Evolutionary conservation across 2,329 filamentous ascomycete genomes (phyloP).

Genomic region (Aureobasidium subglaciale): DNA sequence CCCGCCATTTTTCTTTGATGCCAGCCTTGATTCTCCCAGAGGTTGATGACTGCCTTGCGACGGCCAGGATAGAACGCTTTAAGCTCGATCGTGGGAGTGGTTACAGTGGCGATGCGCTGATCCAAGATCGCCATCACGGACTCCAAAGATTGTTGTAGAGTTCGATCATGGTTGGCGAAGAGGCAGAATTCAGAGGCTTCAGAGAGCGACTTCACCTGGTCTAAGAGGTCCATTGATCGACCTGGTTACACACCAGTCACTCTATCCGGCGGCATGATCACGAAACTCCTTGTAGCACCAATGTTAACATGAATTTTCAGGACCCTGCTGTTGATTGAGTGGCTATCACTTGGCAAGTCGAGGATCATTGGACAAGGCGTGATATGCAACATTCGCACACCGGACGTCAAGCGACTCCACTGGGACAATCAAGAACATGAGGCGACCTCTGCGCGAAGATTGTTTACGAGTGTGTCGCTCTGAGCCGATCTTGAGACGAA

Average conservation of each 20-base stretch:
- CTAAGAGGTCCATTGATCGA: not conserved
- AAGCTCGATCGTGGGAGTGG: not conserved
- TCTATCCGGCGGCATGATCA: not conserved
- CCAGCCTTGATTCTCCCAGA: conserved; percentile 2
- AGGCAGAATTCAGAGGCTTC: not conserved
- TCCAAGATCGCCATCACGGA: not conserved
- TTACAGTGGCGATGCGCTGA: not conserved
- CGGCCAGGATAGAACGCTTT: conserved; percentile 6
- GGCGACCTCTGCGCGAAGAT: not conserved
- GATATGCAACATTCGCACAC: not conserved
- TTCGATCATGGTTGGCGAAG: not conserved
- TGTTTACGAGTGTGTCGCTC: not conserved
- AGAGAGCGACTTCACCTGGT: conserved; percentile 2
- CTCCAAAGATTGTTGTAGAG: not conserved
- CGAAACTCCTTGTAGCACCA: conserved; percentile 1
- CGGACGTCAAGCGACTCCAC: not conserved
- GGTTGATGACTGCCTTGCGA: not conserved
- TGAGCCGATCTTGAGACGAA: not conserved
- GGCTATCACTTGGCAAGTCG: not conserved
- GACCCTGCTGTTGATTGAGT: not conserved
- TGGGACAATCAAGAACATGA: conserved; percentile 4
- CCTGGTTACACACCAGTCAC: not conserved
- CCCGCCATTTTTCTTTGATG: not conserved
- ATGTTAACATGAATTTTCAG: not conserved
- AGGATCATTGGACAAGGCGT: not conserved